Conservation (phyloP, 768 basidiomycete species). For the Leccinum variicolor region DNA sequence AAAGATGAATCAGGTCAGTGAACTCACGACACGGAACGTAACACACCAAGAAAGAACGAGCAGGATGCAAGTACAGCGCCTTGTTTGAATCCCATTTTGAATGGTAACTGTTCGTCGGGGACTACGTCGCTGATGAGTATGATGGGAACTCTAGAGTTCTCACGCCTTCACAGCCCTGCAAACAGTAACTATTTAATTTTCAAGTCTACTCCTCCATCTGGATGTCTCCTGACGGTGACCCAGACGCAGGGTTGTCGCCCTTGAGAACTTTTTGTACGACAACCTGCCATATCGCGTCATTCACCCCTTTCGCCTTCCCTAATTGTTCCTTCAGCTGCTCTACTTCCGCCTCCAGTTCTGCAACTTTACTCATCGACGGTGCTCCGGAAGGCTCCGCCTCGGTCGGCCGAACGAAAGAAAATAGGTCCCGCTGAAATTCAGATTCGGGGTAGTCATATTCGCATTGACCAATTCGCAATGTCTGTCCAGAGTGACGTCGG, state of each 20-base stretch:
- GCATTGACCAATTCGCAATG: constrained; percentile 11
- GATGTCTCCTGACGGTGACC: not conserved
- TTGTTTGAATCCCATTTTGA: constrained; percentile 79
- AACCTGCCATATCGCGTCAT: constrained; percentile 91
- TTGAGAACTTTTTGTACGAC: constrained; percentile 64
- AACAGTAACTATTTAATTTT: not conserved
- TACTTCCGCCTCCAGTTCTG: constrained; percentile 73
- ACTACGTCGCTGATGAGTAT: not conserved
- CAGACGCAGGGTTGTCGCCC: not conserved
- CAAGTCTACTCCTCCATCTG: constrained; percentile 11
- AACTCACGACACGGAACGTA: not conserved
- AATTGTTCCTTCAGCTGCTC: constrained; percentile 63
- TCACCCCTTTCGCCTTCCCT: constrained; percentile 83
- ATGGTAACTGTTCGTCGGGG: not conserved
- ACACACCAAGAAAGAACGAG: constrained; percentile 85
- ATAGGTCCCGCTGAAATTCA: constrained; percentile 63
- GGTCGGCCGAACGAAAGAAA: constrained; percentile 56
- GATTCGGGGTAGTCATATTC: constrained; percentile 43
- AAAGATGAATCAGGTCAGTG: not conserved
- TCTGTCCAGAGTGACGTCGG: constrained; percentile 11
- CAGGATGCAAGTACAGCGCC: constrained; percentile 85
- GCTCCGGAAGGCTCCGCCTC: constrained; percentile 25
- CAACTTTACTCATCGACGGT: constrained; percentile 53
- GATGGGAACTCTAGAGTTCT: not conserved
- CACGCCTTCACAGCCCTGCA: constrained; percentile 24